Evolutionary conservation across 2,329 filamentous ascomycete genomes (phyloP), one percentile per base, ranked within the genome.

Genomic region (Alternaria panax): DNA sequence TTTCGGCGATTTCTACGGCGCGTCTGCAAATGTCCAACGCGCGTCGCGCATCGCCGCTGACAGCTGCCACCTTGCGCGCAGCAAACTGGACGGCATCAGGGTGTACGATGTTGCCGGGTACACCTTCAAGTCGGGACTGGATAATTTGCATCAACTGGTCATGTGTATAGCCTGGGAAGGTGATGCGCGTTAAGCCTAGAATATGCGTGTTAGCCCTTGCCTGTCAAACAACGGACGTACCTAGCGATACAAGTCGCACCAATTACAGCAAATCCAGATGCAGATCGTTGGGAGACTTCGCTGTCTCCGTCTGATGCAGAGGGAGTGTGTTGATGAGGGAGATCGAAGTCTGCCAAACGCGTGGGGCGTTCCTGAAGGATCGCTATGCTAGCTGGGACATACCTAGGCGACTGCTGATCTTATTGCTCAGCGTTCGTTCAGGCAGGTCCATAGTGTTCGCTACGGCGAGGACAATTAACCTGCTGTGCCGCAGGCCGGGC

Each of bases 391-490:
- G 45, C 45, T 40, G 62, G 62, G 55, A 75, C 76, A 65, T 74
- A 79, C 77, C 77, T 72, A 79, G 65, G 60, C 95, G 89, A 77
- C 92, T 97, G 75, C 92, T 97, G 77, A 99, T 99, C 79, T 99
- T 99, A 82, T 99, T 99, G 80, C 92, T 97, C 36, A 99, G 84
- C 0, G 95, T 99, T 74, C 95, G 86, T 79, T 99, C 95, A 0
- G 95, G 95, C 58, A 99, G 81, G 80, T 99, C 95, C 95, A 99
- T 99, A 24, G 95, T 99, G 78, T 99, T 99, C 52, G 95, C 96
- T 18, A 99, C 95, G 11, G 96, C 96, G 7, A 99, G 87, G 7
- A 99, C 96, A 76, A 99, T 97, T 43, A 99, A 84, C 48, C 93
- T 88, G 54, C 92, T 97, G 78, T 99, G 93, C 50, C 92, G 87